Evolutionary conservation across 345 rosid species (phyloP).

Genomic region (Lenwebbia sp.): DNA sequence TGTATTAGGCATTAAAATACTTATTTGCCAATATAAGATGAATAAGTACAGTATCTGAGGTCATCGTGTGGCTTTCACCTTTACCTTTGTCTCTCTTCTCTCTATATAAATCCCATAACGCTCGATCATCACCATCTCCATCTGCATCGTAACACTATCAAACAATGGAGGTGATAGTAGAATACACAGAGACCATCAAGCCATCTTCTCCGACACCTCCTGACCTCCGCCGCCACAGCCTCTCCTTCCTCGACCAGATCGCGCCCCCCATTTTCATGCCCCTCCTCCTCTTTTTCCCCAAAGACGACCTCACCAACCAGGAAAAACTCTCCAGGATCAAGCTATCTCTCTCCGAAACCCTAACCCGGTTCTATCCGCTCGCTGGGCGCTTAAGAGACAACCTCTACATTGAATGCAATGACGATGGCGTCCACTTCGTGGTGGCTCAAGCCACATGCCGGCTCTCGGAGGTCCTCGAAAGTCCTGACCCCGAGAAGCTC

Average conservation of each 20-base stretch:
- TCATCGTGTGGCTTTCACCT: no score
- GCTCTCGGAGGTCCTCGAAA: constrained; percentile 3
- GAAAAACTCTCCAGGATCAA: not conserved
- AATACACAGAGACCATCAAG: constrained; percentile 10
- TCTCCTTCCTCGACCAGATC: constrained; percentile 16
- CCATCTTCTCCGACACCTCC: constrained; percentile 18
- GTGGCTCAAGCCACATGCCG: constrained; percentile 4
- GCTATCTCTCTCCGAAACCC: constrained; percentile 6
- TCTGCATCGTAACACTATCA: not conserved
- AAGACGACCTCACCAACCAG: not conserved
- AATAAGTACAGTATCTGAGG: no score
- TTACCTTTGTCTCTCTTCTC: no score
- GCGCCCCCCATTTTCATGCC: constrained; percentile 9
- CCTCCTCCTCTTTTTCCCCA: constrained; percentile 5
- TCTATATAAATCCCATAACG: not conserved
- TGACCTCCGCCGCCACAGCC: constrained; percentile 13
- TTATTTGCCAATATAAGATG: no score
- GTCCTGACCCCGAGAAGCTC: not conserved
- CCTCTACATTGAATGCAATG: constrained; percentile 12
- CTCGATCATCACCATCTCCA: not conserved
- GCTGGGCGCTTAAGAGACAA: constrained; percentile 12
- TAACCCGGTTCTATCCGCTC: constrained; percentile 18
- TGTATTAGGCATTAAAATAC: no score
- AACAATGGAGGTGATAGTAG: not conserved
- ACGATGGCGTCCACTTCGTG: constrained; percentile 8